Base-by-base conservation (phyloP, 1,284 basidiomycete genomes). In the Cutaneotrichosporon cavernicola region DNA sequence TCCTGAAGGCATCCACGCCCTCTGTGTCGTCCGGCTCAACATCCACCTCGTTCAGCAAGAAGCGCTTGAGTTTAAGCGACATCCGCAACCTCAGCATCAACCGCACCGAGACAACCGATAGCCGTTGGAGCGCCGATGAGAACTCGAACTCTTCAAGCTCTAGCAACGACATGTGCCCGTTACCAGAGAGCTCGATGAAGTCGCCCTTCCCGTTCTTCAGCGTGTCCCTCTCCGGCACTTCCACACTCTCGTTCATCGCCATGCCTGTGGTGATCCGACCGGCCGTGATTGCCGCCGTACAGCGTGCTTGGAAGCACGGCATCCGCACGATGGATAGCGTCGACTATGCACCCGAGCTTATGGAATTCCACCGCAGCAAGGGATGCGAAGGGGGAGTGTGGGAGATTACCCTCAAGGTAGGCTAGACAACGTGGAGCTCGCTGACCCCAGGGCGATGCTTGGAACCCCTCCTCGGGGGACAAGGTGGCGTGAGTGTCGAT, bases 361-460 rank as follows among this genome's bases (percentile, higher is more conserved):
- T 76, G 76, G 69, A 68, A 61, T 72, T 65, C 55, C 75, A 77
- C 58, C 72, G 72, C 63, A 69, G 73, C 32, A 74, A 73, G 56
- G 77, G 77, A 10, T 76, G 76, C 60, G 76, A 79, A 30, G 74
- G 75, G 7, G 77, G 77, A 2, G 77, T 79, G 3, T 79, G 77
- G 77, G 76, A 79, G 60, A 66, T 79, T 6, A 70, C 66, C 5
- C 43, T 78, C 62, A 78, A 74, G 66, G 75, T 52, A 69, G 13
- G 67, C 70, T 40, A 72, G 73, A 43, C 78, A 9, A 50, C 49
- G 36, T 9, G 16, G 40, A 18, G 40, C 18, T 16, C 14, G 43
- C 43, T 46, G 43, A 52, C 30, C 7, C 21, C 31, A 52, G 51
- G 51, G 51, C 10, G 51, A 52, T 18, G 51, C 51, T 6, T 52